Conservation (phyloP, 1,284 basidiomycete genomes). For the Cryptococcus amylolentus region DNA sequence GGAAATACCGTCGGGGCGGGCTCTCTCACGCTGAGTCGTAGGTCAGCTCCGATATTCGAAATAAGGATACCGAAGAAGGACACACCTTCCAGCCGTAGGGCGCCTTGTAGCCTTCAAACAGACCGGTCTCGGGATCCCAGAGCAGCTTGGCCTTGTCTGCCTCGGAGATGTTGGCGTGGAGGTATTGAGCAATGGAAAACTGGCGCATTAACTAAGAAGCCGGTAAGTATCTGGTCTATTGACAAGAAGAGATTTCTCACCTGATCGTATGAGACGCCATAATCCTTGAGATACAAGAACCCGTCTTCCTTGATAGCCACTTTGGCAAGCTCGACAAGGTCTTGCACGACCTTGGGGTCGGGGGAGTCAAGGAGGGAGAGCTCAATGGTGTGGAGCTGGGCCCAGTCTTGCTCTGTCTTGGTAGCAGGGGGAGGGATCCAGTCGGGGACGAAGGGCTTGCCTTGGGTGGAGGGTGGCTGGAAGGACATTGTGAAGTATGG, state of each 20-base stretch:
- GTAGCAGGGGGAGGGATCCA: conserved; percentile 21
- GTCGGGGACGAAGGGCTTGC: conserved; percentile 16
- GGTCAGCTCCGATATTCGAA: conserved; percentile 13
- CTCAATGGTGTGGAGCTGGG: conserved; percentile 25
- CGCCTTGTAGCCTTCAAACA: conserved; percentile 45
- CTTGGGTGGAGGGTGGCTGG: not conserved
- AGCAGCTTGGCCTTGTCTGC: conserved; percentile 29
- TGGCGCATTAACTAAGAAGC: conserved; percentile 22
- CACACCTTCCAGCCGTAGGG: conserved; percentile 16
- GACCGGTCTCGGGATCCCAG: conserved; percentile 25
- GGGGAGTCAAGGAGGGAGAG: conserved; percentile 20
- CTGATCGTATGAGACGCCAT: conserved; percentile 21
- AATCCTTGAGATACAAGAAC: conserved; percentile 23
- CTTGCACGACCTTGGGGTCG: conserved; percentile 19
- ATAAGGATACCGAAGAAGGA: not conserved
- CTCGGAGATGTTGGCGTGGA: conserved; percentile 27
- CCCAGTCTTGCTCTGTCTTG: conserved; percentile 20
- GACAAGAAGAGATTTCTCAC: not conserved
- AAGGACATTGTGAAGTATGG: not conserved
- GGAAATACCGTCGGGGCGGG: conserved; percentile 41
- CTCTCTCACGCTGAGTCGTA: conserved; percentile 27
- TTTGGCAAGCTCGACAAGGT: conserved; percentile 17
- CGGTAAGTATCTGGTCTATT: not conserved
- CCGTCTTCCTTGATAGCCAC: conserved; percentile 20
- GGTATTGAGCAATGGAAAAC: conserved; percentile 27